phyloP scores from a whole-genome alignment of 2,329 filamentous ascomycete genomes.

The Microdochium nivale region DNA sequence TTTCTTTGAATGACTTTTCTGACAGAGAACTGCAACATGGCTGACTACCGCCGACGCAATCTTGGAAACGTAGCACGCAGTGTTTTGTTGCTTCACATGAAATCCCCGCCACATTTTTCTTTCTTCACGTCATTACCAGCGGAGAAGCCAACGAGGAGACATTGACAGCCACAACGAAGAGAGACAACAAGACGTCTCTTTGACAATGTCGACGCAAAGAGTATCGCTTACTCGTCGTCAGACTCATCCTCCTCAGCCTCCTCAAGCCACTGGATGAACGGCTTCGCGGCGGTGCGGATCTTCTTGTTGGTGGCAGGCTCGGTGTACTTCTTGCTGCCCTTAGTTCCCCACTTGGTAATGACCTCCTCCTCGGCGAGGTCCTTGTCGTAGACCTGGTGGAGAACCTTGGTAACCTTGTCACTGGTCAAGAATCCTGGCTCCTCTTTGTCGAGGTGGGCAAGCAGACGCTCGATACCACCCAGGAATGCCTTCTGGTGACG shows the following conservation, averaged over 20 bases:
- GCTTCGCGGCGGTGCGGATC: conserved; percentile 88
- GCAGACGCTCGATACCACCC: conserved; percentile 88
- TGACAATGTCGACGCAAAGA: not conserved
- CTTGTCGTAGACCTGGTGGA: conserved; percentile 83
- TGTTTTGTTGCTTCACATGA: no score
- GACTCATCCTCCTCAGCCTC: conserved; percentile 70
- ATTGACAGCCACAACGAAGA: not conserved
- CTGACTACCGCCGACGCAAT: no score
- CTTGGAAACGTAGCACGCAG: no score
- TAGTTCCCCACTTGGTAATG: conserved; percentile 82
- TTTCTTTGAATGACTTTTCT: no score
- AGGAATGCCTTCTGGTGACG: conserved; percentile 93
- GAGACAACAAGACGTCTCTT: not conserved
- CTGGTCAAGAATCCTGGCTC: conserved; percentile 63
- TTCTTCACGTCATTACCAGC: no score
- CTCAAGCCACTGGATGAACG: conserved; percentile 90
- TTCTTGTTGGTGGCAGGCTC: conserved; percentile 85
- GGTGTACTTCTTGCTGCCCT: conserved; percentile 98
- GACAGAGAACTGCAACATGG: no score
- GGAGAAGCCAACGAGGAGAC: not conserved
- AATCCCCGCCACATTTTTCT: no score
- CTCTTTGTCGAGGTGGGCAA: conserved; percentile 62
- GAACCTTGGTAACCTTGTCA: conserved; percentile 71
- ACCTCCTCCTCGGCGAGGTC: conserved; percentile 85
- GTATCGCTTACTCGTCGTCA: conserved; percentile 42